Percentiles rank a stretch among this genome's conserved stretches.
Evolutionary conservation across 1,284 basidiomycete genomes (phyloP).

Genomic region (Wallemia hederae): DNA sequence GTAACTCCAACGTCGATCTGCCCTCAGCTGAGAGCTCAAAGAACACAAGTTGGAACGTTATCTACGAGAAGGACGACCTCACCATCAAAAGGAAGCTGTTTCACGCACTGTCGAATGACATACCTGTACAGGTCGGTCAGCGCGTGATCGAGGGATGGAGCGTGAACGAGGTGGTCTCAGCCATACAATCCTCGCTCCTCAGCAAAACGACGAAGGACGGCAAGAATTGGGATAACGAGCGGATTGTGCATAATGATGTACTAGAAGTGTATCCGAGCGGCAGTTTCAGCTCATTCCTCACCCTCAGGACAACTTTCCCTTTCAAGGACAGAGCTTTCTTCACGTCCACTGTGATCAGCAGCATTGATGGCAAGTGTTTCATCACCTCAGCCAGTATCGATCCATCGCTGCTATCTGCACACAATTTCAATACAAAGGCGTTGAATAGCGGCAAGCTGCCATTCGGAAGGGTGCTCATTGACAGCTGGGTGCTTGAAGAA

Average conservation of each 20-base stretch:
- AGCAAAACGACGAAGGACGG: constrained; percentile 14
- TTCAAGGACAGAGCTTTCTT: constrained; percentile 73
- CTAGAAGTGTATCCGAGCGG: constrained; percentile 59
- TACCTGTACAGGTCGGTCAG: constrained; percentile 64
- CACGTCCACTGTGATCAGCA: constrained; percentile 31
- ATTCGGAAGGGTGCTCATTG: constrained; percentile 53
- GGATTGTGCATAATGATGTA: constrained; percentile 34
- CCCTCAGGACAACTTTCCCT: constrained; percentile 50
- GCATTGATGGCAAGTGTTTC: constrained; percentile 27
- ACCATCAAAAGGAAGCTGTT: constrained; percentile 45
- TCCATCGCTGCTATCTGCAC: constrained; percentile 24
- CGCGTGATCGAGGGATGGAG: constrained; percentile 83
- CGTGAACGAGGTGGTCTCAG: constrained; percentile 58
- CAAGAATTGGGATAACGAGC: constrained; percentile 56
- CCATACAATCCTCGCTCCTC: constrained; percentile 34
- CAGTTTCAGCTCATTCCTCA: constrained; percentile 35
- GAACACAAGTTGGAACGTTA: constrained; percentile 46
- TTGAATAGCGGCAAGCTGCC: constrained; percentile 51
- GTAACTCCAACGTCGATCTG: constrained; percentile 51
- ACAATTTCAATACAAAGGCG: constrained; percentile 29
- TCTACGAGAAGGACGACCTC: constrained; percentile 46
- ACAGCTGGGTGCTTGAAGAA: constrained; percentile 91
- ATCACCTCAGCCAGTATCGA: constrained; percentile 48
- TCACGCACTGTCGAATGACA: constrained; percentile 42
- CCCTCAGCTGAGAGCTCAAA: constrained; percentile 34